phyloP scores from a whole-genome alignment of 257 asterid genomes.

The Fraxinus cuspidata region DNA sequence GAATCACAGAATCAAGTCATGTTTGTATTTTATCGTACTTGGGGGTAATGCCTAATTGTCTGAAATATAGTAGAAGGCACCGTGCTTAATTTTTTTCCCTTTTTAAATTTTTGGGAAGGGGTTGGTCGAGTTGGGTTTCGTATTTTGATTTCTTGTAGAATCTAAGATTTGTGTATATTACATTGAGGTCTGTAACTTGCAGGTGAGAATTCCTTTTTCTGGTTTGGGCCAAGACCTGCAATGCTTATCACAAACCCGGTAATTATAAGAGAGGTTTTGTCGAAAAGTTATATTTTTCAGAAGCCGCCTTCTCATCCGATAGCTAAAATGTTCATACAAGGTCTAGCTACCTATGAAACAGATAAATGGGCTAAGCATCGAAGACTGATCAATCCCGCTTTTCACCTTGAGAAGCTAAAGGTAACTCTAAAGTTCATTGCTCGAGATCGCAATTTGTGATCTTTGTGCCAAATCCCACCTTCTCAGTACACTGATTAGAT shows the following conservation, averaged over 20 bases:
- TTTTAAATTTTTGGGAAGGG: background rate
- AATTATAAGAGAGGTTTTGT: conserved; percentile 44
- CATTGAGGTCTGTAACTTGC: conserved; percentile 15
- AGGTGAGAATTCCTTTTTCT: conserved; percentile 48
- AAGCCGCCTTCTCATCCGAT: conserved; percentile 36
- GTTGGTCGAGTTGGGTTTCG: background rate
- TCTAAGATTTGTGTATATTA: background rate
- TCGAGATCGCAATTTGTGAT: background rate
- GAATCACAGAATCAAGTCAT: background rate
- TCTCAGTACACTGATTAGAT: background rate
- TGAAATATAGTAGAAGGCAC: too few species aligned
- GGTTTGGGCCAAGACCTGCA: conserved; percentile 50
- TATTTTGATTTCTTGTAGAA: background rate
- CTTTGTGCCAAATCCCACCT: background rate
- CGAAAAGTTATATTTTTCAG: conserved; percentile 40
- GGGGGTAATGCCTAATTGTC: background rate
- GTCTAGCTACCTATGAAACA: conserved; percentile 37
- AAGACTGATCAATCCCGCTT: conserved; percentile 54
- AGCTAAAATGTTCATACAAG: conserved; percentile 32
- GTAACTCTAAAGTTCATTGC: conserved; percentile 18
- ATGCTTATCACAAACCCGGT: conserved; percentile 44
- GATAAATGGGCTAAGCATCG: conserved; percentile 70
- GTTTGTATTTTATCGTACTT: background rate
- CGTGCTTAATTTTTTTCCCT: too few species aligned
- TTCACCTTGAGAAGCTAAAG: conserved; percentile 52